Evolutionary conservation across 75 land plant genomes (phyloP).

Genomic region (Cupressus sempervirens): DNA sequence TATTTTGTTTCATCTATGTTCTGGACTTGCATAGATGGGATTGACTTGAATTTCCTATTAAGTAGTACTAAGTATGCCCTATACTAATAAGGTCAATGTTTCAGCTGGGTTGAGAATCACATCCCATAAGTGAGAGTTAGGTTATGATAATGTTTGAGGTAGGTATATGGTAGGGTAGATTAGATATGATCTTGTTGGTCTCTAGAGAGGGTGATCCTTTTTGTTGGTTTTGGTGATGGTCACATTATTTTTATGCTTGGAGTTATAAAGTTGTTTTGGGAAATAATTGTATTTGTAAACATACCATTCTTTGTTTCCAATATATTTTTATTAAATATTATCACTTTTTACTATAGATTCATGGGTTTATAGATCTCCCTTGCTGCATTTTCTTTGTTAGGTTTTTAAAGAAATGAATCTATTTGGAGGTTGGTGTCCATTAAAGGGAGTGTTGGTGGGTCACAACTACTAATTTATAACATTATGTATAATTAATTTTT

Average conservation of each 20-base stretch:
- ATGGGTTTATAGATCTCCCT: not conserved
- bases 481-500: not conserved
- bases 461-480: not conserved
- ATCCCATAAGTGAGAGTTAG: not conserved
- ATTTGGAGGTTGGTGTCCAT: not conserved
- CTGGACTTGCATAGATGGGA: too few species aligned
- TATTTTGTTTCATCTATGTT: too few species aligned
- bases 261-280: not conserved
- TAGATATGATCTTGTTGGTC: not conserved
- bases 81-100: not conserved
- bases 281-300: not conserved
- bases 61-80: not conserved
- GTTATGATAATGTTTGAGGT: not conserved
- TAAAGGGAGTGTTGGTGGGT: not conserved
- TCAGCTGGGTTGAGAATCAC: not conserved
- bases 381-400: not conserved
- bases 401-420: not conserved
- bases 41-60: not conserved
- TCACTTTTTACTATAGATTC: not conserved
- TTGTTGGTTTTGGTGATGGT: not conserved
- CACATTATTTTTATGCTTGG: not conserved
- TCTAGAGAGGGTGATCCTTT: not conserved
- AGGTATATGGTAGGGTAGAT: not conserved
- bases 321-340: not conserved
- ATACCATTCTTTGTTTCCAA: not conserved